Evolutionary conservation across 768 basidiomycete genomes (phyloP).

Genomic region (Serendipita sp.): DNA sequence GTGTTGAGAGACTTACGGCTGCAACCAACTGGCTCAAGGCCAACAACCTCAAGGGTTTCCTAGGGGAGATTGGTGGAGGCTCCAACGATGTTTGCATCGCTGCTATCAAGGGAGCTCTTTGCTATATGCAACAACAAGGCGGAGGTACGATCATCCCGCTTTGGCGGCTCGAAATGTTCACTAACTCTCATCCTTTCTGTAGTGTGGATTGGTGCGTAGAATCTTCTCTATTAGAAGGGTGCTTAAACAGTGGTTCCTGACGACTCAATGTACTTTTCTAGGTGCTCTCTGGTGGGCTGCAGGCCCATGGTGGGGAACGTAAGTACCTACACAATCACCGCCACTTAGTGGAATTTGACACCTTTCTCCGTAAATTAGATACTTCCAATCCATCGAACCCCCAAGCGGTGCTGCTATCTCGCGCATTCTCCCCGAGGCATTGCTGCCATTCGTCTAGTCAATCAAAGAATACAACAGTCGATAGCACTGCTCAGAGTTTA

Average conservation of each 20-base stretch:
- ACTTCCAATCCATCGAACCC: conserved; percentile 22
- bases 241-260: background rate
- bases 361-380: background rate
- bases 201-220: background rate
- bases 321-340: background rate
- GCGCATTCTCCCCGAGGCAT: conserved; percentile 36
- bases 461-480: background rate
- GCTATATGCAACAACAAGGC: conserved; percentile 39
- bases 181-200: background rate
- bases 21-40: conserved; percentile 44
- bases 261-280: conserved; percentile 21
- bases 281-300: conserved; percentile 39
- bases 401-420: conserved; percentile 39
- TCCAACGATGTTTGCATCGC: conserved; percentile 16
- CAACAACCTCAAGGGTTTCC: conserved; percentile 45
- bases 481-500: background rate
- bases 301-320: conserved; percentile 29
- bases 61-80: conserved; percentile 45
- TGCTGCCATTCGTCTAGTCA: background rate
- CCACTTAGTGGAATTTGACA: background rate
- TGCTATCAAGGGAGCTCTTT: conserved; percentile 39
- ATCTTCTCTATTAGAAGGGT: background rate
- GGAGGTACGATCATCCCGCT: conserved; percentile 12
- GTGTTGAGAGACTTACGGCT: conserved; percentile 35
- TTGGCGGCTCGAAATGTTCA: background rate